phyloP scores from a whole-genome alignment of 495 filamentous ascomycete genomes.

The Elasticomyces elasticus region DNA sequence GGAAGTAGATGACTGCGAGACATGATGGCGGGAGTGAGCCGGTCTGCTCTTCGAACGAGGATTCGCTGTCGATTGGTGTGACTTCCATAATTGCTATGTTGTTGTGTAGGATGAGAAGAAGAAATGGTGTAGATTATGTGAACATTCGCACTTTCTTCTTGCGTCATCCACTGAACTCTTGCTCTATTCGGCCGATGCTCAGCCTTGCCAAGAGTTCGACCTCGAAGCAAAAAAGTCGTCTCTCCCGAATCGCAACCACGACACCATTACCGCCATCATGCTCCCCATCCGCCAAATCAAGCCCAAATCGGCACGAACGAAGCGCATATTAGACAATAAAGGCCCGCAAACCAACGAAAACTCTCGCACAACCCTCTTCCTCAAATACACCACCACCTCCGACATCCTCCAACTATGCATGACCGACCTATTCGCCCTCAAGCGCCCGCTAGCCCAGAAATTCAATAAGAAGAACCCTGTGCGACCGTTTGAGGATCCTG shows the following conservation, averaged over 20 bases:
- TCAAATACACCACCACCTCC: constrained; percentile 73
- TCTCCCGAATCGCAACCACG: not conserved
- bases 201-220: not conserved
- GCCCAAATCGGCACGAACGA: constrained; percentile 87
- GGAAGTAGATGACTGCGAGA: constrained; percentile 79
- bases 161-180: no score
- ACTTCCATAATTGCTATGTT: no score
- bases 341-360: constrained; percentile 83
- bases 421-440: constrained; percentile 70
- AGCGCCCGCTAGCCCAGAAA: constrained; percentile 66
- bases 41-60: constrained; percentile 56
- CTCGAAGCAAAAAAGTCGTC: constrained; percentile 1
- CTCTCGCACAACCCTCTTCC: constrained; percentile 73
- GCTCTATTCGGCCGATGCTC: constrained; percentile 10
- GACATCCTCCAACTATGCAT: constrained; percentile 68
- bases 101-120: not conserved
- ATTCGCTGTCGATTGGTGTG: constrained; percentile 57
- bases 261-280: not conserved
- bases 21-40: constrained; percentile 53
- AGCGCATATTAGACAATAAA: constrained; percentile 81
- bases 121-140: not conserved
- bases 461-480: constrained; percentile 93
- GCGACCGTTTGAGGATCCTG: constrained; percentile 84
- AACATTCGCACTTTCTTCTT: not conserved
- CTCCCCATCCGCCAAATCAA: constrained; percentile 37